Evolutionary conservation across 2,329 filamentous ascomycete species (phyloP).

Genomic region (Colletotrichum trifolii): DNA sequence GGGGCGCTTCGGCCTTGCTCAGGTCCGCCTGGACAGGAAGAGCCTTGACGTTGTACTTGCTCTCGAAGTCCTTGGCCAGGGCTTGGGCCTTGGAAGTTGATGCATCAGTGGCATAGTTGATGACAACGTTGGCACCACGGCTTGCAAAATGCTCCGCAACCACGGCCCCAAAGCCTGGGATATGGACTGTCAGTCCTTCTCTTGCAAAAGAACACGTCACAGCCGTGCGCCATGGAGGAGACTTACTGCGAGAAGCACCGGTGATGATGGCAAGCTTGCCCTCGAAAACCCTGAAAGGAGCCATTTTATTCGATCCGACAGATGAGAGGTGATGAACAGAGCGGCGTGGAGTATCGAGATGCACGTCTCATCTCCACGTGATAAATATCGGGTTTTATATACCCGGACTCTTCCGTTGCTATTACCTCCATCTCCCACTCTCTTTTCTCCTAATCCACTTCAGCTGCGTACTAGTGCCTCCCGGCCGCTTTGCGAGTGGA

Average conservation of each 20-base stretch:
- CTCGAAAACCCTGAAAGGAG: slow-evolving; percentile 60
- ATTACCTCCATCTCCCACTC: not conserved
- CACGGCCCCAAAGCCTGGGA: slow-evolving; percentile 74
- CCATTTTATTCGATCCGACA: slow-evolving; percentile 43
- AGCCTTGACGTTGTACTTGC: slow-evolving; percentile 65
- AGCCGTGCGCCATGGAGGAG: not conserved
- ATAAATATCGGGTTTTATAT: slow-evolving; percentile 30
- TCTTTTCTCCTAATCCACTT: slow-evolving; percentile 3
- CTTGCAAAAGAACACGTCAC: not conserved
- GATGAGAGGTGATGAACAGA: slow-evolving; percentile 11
- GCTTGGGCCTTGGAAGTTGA: slow-evolving; percentile 49
- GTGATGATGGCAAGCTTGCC: slow-evolving; percentile 84
- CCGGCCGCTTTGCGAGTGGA: slow-evolving; percentile 20
- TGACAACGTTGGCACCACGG: slow-evolving; percentile 75
- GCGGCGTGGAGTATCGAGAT: slow-evolving; percentile 13
- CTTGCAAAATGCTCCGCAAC: slow-evolving; percentile 75
- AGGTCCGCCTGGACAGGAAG: slow-evolving; percentile 78
- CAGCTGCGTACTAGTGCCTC: not conserved
- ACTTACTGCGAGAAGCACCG: slow-evolving; percentile 78
- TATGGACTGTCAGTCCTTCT: slow-evolving; percentile 1
- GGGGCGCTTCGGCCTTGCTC: slow-evolving; percentile 68
- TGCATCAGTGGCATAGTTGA: slow-evolving; percentile 73
- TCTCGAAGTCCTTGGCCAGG: slow-evolving; percentile 58
- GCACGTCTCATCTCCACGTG: slow-evolving; percentile 19
- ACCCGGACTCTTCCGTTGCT: not conserved